A percentile compares a stretch with the other conserved stretches of the same genome.
Evolutionary conservation across 805 yeast genomes (phyloP).

Genomic region (Candida montana): DNA sequence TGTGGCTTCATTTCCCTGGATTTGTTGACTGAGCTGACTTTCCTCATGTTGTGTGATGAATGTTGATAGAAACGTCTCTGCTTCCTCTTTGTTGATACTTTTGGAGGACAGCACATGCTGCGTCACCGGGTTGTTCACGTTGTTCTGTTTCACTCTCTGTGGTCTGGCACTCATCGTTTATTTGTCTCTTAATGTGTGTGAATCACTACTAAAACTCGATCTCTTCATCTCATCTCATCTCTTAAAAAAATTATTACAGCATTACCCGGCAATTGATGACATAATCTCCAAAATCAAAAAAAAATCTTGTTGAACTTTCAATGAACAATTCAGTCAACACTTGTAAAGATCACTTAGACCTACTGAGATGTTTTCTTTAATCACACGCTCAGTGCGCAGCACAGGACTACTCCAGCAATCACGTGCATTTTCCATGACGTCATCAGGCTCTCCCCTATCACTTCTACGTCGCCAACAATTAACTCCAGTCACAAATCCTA

Average conservation of each 20-base stretch:
- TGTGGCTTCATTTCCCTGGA: constrained; percentile 6
- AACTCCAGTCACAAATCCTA: constrained; percentile 6
- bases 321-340: no score
- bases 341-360: no score
- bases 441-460: constrained; percentile 1
- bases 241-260: neutral
- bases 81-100: constrained; percentile 33
- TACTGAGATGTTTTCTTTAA: constrained; percentile 4
- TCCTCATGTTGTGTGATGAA: constrained; percentile 32
- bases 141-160: constrained; percentile 16
- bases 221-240: neutral
- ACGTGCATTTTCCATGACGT: constrained; percentile 1
- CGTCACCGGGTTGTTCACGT: constrained; percentile 24
- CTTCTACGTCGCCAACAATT: constrained; percentile 3
- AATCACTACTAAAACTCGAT: neutral
- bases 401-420: neutral
- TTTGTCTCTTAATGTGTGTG: no score
- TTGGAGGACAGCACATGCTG: constrained; percentile 14
- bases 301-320: no score
- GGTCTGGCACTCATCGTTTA: constrained; percentile 7
- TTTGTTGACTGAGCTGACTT: constrained; percentile 19
- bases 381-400: constrained; percentile 1
- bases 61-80: constrained; percentile 40
- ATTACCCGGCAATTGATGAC: neutral
- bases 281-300: neutral